A percentile compares a stretch with the other conserved stretches of the same genome.
These are phyloP conservation scores for Hypoxylon sp. DNA, from an alignment of 2,329 filamentous ascomycete genomes.

Conservation along the genomic window DNA sequence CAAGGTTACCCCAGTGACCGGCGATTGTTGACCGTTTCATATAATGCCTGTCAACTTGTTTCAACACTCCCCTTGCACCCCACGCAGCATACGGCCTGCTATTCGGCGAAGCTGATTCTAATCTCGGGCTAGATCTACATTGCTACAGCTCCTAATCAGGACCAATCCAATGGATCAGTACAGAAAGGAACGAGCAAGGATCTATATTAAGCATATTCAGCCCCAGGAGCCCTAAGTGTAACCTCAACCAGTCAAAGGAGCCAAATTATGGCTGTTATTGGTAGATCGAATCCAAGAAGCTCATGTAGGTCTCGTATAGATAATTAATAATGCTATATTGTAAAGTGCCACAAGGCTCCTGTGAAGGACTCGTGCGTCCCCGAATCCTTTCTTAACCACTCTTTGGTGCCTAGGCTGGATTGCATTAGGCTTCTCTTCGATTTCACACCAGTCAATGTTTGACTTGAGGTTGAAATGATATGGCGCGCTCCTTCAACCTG, in stretches of 20 bases:
- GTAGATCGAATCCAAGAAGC: not conserved
- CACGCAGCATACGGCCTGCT: not conserved
- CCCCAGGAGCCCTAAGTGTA: not conserved
- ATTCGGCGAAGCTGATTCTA: not conserved
- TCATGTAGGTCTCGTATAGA: not conserved
- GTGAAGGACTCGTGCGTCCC: not conserved
- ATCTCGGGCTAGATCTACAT: not conserved
- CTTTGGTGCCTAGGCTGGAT: not conserved
- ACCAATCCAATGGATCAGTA: not conserved
- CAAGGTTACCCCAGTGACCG: not conserved
- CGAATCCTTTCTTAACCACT: not conserved
- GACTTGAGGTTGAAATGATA: not conserved
- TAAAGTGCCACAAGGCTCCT: not conserved
- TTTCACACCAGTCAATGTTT: not conserved
- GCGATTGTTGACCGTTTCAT: not conserved
- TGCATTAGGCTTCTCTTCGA: not conserved
- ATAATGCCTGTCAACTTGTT: not conserved
- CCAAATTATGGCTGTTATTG: not conserved
- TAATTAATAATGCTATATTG: not conserved
- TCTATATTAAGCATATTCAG: not conserved
- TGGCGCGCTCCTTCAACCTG: constrained; percentile 10
- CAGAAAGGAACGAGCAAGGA: not conserved
- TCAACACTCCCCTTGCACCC: not conserved
- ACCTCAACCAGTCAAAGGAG: not conserved
- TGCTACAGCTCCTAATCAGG: not conserved